Base-by-base conservation (phyloP, 148 eudicot species). In the Beta vulgaris region DNA sequence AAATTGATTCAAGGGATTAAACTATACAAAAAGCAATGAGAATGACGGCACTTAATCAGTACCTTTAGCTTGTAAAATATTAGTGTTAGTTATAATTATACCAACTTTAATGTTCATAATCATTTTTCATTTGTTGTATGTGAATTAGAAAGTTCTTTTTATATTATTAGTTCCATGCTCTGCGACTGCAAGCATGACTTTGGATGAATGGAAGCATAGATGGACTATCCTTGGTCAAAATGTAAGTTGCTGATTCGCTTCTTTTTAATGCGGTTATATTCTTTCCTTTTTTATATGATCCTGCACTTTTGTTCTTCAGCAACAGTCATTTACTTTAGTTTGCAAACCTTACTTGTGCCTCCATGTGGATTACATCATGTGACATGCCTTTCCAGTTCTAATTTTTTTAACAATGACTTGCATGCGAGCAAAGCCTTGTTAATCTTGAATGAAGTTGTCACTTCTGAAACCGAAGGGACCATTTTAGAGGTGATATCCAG, bases 101-200 rank as follows among this genome's bases (percentile, higher is more conserved):
- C 60, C 28, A 65, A 71, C 71, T 75, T 46, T 3, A 68, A 35
- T 48, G 59, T 68, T 46, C 48, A 64, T 72, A 64, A 67, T 59
- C 69, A 76, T 64, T 55, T 71, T 37, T 67, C 39, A 14, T 65
- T 63, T 23, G 63, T 57, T 62, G 51, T 64, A 13, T 25, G 68
- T 67, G 76, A 57, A 43, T 71, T 64, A 31, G 65, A 65, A 53
- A 31, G 55, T 55, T 71, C 68, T 42, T 42, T 42, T 40, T 40
- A 13, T 67, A 64, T 77, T 54, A 55, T 71, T 76, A 76, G 75
- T 72, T 75, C 79, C 77, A 71, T 79, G 85, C 67, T 68, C 80
- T 73, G 62, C 76, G 40, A 82, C 80, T 73, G 62, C 76, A 49
- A 82, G 49, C 74, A 25, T 73, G 78, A 43, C 72, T 55, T 25